phyloP scores from a whole-genome alignment of 2,329 filamentous ascomycete species.

The Lecanicillium sp. region DNA sequence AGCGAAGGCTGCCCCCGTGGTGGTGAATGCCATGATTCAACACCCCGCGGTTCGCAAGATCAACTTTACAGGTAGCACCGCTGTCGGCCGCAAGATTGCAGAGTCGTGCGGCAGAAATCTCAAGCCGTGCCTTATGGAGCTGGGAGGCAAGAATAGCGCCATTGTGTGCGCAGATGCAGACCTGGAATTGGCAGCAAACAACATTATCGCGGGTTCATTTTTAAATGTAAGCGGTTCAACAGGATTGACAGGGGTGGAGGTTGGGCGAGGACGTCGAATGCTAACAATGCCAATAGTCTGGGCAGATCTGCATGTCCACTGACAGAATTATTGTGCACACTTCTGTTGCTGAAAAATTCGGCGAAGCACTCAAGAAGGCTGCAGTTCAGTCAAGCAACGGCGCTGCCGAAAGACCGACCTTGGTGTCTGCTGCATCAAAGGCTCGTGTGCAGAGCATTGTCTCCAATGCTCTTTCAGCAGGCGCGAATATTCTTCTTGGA shows the following conservation, averaged over 20 bases:
- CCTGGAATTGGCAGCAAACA: constrained; percentile 59
- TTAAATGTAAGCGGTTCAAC: constrained; percentile 38
- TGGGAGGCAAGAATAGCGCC: constrained; percentile 74
- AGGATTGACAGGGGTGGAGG: no score
- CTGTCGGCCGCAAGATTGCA: constrained; percentile 66
- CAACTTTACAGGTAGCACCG: constrained; percentile 77
- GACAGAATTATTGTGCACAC: constrained; percentile 61
- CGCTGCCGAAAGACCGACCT: background rate
- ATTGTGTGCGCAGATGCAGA: constrained; percentile 78
- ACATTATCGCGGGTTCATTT: constrained; percentile 64
- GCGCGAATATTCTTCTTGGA: background rate
- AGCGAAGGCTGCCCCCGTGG: constrained; percentile 22
- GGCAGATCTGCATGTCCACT: constrained; percentile 82
- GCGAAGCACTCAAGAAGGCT: constrained; percentile 30
- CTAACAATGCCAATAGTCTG: constrained; percentile 27
- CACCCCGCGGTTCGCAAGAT: constrained; percentile 44
- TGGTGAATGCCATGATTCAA: constrained; percentile 28
- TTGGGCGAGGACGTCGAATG: no score
- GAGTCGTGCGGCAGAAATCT: constrained; percentile 61
- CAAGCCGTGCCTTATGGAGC: constrained; percentile 73
- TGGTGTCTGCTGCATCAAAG: background rate
- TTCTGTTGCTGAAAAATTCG: constrained; percentile 37
- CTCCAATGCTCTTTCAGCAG: background rate
- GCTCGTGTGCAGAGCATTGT: background rate
- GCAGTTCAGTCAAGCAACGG: constrained; percentile 12